Base-by-base conservation (phyloP, 495 filamentous ascomycete genomes). In the Xylaria intraflava region DNA sequence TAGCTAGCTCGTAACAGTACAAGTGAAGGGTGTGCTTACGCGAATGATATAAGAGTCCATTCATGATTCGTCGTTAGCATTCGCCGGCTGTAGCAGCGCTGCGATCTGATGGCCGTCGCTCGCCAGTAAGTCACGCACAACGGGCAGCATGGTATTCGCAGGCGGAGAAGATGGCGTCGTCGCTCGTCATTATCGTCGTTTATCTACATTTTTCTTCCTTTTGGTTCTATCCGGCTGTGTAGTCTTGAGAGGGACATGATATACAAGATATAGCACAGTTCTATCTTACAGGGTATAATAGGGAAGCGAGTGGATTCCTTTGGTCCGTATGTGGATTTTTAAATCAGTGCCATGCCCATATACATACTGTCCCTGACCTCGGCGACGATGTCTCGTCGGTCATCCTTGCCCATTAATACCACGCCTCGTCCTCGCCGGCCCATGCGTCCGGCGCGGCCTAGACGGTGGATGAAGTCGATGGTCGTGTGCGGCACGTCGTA, bases 281-380 rank as follows among this genome's bases (percentile, higher is more conserved):
- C 16, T 24, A 35, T 35, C 40, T 27, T 35, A 29, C 49, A 51
- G 20, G 17, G 1, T 17, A 4, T 3, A 17, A 39, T 8, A 49
- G 33, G 26, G 14, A 9, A 27, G 48, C 16, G 12, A 43, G 24
- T 11, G 17, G 36, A 35, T 23, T 10, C 12, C 6, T 2, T 11
- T 19, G 8, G 19, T 44, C 14, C 40, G 19, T 16, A 17, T 3
- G 2, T 6, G 19, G 31, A 27, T 14, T 23, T 29, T 51, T 75
- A 95, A 53, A 95, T 89, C 61, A 96, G 72, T 11, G 90, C 90
- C 69, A 89, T 82, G 14, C 91, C 91, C 68, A 82, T 87, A 69
- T 86, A 96, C 91, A 96, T 95, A 31, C 85, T 90, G 67, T 95
- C 89, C 66, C 86, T 86, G 20, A 98, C 90, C 74, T 97, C 95